Evolutionary conservation across 2,329 filamentous ascomycete genomes (phyloP), one percentile per base, ranked within the genome.

Genomic region (Fusarium chaquense): DNA sequence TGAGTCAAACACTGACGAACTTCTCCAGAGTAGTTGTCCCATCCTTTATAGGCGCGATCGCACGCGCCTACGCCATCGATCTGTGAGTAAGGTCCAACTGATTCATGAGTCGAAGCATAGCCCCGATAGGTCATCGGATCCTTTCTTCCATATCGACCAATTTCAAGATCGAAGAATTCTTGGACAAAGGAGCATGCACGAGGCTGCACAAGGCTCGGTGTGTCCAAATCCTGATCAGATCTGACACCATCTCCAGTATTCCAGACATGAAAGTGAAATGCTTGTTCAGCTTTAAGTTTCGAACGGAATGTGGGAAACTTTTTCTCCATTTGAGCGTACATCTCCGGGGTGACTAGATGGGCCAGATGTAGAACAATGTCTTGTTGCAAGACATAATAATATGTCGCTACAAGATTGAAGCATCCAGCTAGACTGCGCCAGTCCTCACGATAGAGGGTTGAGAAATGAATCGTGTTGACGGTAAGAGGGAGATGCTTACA

Each of bases 391-490:
- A 52, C 5, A 18, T 46, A 11, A 30, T 62, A 52, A 11, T n/a
- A 41, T 11, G 45, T 44, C 2, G 24, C 35, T 2, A 28, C 44
- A 6, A 26, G 13, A 16, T 57, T 67, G 6, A 53, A 67, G 30
- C 64, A 67, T 16, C 50, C 45, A 0, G 64, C 62, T 5, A 64
- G 36, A 5, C 18, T 30, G 0, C 55, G 36, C 44, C 51, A 53
- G 0, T 61, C 49, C 5, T 67, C 47, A 1, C 61, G 61, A 12
- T 58, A 59, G 1, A 56, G 12, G 0, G 71, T 73, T 3, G 57
- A 69, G 36, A 73, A 71, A 8, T 55, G 20, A 2, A 71, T 43
- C 0, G 55, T 41, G 10, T 73, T 73, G 16, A 61, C 11, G 1
- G 6, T 4, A 0, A 73, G 12, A 2, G 67, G 51, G 4, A 73